Base-by-base conservation (phyloP, 148 eudicot genomes). In the Suaeda aralocaspica region DNA sequence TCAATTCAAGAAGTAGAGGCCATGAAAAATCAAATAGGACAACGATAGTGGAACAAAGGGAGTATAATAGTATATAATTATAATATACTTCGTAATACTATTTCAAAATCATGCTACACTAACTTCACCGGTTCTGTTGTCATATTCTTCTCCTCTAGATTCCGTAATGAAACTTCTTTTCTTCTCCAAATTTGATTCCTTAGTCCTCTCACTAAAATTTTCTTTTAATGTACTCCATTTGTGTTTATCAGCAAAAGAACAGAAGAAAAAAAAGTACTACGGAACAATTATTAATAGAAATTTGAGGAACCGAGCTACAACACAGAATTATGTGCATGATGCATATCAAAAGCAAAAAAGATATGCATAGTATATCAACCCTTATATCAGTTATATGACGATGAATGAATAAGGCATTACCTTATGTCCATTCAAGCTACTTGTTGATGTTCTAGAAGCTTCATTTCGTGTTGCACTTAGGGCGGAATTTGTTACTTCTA, bases 381-480 rank as follows among this genome's bases (percentile, higher is more conserved):
- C 69, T 36, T 51, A 41, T 21, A 55, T 14, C 60, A n/a, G 61
- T 36, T 51, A 41, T 21, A 55, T 14, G 16, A 64, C 64, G 26
- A 45, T 58, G 11, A 28, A 13, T 22, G 48, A 28, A 8, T 31
- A 26, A 64, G 59, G 53, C 45, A 57, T 70, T 87, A 94, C 92
- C 89, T 81, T 89, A 22, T 58, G 66, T 74, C 77, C 75, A 76
- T 83, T 78, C 62, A 55, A 62, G 64, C 81, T 75, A 55, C 63
- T 84, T 66, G 84, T 46, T 24, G 84, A 77, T 59, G 75, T 59
- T 76, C 68, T 79, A 50, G 77, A 78, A 63, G 85, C 67, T 60
- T 86, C 92, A 33, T 59, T 83, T 80, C 80, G 83, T 21, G 91
- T 70, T 70, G 87, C 74, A 76, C 72, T 83, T 63, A 79, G 71